phyloP scores from a whole-genome alignment of 768 basidiomycete species.

The Tephrocybe sp. region DNA sequence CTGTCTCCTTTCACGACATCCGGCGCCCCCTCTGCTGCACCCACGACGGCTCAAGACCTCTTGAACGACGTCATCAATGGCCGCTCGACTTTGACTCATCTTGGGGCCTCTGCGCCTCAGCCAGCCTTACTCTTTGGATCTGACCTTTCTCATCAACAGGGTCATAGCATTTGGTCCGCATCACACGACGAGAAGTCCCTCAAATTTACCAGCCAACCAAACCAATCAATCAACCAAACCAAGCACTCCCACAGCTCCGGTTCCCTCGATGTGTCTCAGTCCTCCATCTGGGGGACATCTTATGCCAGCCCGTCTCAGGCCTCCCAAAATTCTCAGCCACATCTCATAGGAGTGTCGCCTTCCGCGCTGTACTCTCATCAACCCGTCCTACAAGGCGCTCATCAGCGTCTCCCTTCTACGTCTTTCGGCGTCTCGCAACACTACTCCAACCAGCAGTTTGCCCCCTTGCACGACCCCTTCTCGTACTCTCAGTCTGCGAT shows the following conservation, averaged over 20 bases:
- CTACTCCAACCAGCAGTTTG: constrained; percentile 22
- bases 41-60: constrained; percentile 69
- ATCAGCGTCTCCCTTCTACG: constrained; percentile 30
- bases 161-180: constrained; percentile 69
- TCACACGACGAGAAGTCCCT: constrained; percentile 48
- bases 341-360: constrained; percentile 19
- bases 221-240: constrained; percentile 29
- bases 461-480: constrained; percentile 25
- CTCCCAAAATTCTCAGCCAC: constrained; percentile 32
- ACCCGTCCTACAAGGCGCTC: constrained; percentile 14
- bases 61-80: constrained; percentile 53
- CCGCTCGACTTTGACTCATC: constrained; percentile 18
- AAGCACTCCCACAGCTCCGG: constrained; percentile 24
- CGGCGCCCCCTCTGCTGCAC: constrained; percentile 24
- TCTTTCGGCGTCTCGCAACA: constrained; percentile 21
- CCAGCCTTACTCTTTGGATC: constrained; percentile 55
- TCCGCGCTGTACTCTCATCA: constrained; percentile 17
- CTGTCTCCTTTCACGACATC: constrained; percentile 18
- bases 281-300: constrained; percentile 36
- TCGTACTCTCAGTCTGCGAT: constrained; percentile 20
- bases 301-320: constrained; percentile 27
- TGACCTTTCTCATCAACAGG: constrained; percentile 40
- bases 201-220: constrained; percentile 32
- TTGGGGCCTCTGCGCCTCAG: constrained; percentile 35
- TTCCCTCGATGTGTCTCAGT: constrained; percentile 30